Base-by-base conservation (phyloP, 495 filamentous ascomycete genomes). In the Venustampulla echinocandica region DNA sequence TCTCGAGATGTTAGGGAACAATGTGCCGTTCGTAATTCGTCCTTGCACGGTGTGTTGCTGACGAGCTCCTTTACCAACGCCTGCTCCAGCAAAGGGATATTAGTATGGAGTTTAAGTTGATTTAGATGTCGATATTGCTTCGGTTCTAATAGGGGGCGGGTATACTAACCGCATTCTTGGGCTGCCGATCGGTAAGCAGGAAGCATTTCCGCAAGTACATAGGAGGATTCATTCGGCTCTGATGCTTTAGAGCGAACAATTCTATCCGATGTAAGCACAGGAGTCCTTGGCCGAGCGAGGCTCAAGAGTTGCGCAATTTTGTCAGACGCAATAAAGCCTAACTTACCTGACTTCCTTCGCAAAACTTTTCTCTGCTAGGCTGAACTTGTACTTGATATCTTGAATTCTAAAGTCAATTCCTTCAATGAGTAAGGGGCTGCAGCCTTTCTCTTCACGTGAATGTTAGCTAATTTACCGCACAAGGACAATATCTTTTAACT, bases 161-260 rank as follows among this genome's bases (percentile, higher is more conserved):
- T 35, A n/a, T 42, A 42, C 46, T 32, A 42, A 49, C 46, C 46
- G 13, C 24, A 35, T 25, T 49, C 15, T 49, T 18, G 28, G 9
- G 46, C 37, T 49, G 46, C 46, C 2, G 22, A 7, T 13, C 46
- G 36, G 25, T 49, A 49, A 34, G 46, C 38, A n/a, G 46, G 38
- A 35, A 49, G 11, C 46, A 49, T 49, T 30, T 42, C 46, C 3
- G 46, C 33, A 24, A 49, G 37, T 6, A 49, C 20, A 34, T 49
- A 49, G 35, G 46, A 49, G 19, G 46, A 49, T 15, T 20, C 38
- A 27, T 49, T 49, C n/a, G 46, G 46, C 24, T 49, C 46, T 24
- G 46, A 49, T 42, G 46, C 36, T 23, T 49, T 23, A 1, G 28
- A 25, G 14, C 25, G 24, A 19, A 49, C 35, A 6, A 14, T 0